Evolutionary conservation across 2,329 filamentous ascomycete species (phyloP), one percentile per base, ranked within the genome.

Genomic region (Xylaria polymorpha): DNA sequence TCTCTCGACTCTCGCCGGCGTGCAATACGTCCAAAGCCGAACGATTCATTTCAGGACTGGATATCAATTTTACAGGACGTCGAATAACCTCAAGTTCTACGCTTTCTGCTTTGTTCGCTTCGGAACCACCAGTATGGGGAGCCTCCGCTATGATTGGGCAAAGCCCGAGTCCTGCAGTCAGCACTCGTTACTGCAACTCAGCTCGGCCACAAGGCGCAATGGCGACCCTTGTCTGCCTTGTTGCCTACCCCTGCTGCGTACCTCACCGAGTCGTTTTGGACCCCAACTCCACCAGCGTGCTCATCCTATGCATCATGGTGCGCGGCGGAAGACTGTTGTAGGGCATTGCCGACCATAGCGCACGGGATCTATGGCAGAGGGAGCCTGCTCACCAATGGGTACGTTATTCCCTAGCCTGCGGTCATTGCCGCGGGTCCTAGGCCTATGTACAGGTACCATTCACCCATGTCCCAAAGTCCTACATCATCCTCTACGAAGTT

Each of bases 101-200:
- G 48, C 71, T 74, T 65, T 71, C 70, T 69, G 67, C 66, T 63
- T 69, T 51, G 14, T 43, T 70, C 58, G 63, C 65, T 68, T 61
- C 62, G 63, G 68, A 53, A 60, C 57, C 68, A 62, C 68, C 73
- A 71, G 68, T 68, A 68, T 72, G 61, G 63, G 59, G 32, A 69
- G 51, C 41, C 65, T 69, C 63, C 41, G 69, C 65, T 75, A 43
- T 77, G 74, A 78, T 78, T 78, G 77, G 77, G 55, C 63, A 39
- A 73, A 72, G 72, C 77, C 70, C 77, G 77, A 78, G 73, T 77
- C 75, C 75, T 78, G 77, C 77, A 77, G 77, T 78, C 76, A 78
- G 77, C 76, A 77, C 55, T 63, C 72, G 65, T 71, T 67, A 70
- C 74, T 76, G 73, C 74, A 74, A 74, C 74, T 77, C 77, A 79